Base-by-base conservation (phyloP, 768 basidiomycete species). In the Paxillus involutus region DNA sequence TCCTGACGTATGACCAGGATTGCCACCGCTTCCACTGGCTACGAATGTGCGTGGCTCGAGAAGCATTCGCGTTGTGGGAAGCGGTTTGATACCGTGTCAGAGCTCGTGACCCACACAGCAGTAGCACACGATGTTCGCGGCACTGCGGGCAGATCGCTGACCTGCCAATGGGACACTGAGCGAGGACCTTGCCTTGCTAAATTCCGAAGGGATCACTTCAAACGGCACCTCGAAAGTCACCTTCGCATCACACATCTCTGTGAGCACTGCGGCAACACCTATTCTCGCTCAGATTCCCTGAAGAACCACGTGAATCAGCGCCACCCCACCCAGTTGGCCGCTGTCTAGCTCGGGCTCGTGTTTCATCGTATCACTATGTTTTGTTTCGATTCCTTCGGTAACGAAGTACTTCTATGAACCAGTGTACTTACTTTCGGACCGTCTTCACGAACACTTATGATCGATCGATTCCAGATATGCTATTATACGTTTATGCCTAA, bases 221-320 rank as follows among this genome's bases (percentile, higher is more conserved):
- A 44, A 0, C 57, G 63, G 0, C 64, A 68, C 30, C 52, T 58
- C 0, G 40, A 14, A 0, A 33, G 8, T 0, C 67, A 66, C 12
- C 3, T 53, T 0, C 6, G 46, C 0, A 4, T 0, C 12, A 39
- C 37, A 2, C 42, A 49, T 12, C 0, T 8, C 13, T 64, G 58
- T 39, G 5, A 16, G 0, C 32, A n/a, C 3, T 62, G 55, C 13
- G 26, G 11, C 2, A 56, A 45, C 19, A 0, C 3, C 0, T 66
- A 49, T 17, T 60, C 58, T 7, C 51, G 59, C 1, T 13, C 1
- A 0, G 60, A 62, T 26, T 21, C 53, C 0, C 17, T 59, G 45
- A 58, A 46, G 2, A 26, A 32, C 0, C 66, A 60, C 17, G 0
- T 6, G 5, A 62, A 10, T 47, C 39, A 40, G 8, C 4, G 13